Conservation (phyloP, 2,329 filamentous ascomycete species). For the Lachnellula arida region DNA sequence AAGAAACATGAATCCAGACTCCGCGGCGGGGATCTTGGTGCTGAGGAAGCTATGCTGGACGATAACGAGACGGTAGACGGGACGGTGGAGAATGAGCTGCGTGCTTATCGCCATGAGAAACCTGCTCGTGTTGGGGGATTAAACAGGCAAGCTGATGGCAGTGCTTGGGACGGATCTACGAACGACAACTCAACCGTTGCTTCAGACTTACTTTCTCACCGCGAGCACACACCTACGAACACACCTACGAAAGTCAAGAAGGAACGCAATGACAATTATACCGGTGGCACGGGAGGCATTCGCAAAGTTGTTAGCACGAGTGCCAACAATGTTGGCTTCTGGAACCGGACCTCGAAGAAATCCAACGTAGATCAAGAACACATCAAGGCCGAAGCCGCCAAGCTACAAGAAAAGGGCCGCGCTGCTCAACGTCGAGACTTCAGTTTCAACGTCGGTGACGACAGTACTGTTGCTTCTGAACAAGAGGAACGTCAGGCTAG, state of each 20-base stretch:
- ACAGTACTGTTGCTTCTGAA: conserved; percentile 21
- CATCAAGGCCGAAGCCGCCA: conserved; percentile 51
- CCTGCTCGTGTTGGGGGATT: conserved; percentile 83
- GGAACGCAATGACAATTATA: conserved; percentile 23
- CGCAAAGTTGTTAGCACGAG: conserved; percentile 27
- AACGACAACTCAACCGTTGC: conserved; percentile 41
- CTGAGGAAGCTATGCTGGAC: conserved; percentile 31
- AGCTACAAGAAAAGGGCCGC: conserved; percentile 50
- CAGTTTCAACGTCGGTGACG: conserved; percentile 30
- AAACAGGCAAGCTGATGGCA: conserved; percentile 77
- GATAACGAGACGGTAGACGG: conserved; percentile 31
- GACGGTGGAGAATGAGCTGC: conserved; percentile 63
- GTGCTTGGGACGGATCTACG: conserved; percentile 70
- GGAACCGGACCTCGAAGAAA: conserved; percentile 8
- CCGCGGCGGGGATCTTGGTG: conserved; percentile 8
- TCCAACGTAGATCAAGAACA: conserved; percentile 33
- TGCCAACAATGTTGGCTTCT: conserved; percentile 5
- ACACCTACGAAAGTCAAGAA: conserved; percentile 40
- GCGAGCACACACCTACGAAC: conserved; percentile 51
- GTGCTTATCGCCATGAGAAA: conserved; percentile 81
- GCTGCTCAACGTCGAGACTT: conserved; percentile 32
- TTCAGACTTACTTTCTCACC: conserved; percentile 56
- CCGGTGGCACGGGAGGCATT: conserved; percentile 23
- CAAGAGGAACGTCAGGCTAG: conserved; percentile 3
- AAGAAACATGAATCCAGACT: conserved; percentile 10